Conservation (phyloP, 1,139 yeast genomes). For the Yamadazyma friedrichii region DNA sequence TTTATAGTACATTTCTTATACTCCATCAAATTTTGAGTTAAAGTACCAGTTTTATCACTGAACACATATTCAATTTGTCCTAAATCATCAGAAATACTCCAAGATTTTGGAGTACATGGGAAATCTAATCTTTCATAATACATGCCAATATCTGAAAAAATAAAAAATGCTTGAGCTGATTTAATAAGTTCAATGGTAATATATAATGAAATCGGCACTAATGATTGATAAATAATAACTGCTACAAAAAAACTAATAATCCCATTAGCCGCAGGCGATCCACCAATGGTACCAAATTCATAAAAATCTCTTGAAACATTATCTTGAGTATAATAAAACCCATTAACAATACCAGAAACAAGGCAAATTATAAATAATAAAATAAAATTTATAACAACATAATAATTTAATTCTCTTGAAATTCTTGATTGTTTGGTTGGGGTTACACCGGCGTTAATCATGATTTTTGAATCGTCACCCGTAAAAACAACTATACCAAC, state of each 20-base stretch:
- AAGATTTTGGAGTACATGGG: slow-evolving; percentile 61
- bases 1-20: slow-evolving; percentile 58
- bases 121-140: slow-evolving; percentile 52
- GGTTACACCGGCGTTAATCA: slow-evolving; percentile 57
- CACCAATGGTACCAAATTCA: slow-evolving; percentile 53
- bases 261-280: slow-evolving; percentile 51
- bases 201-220: slow-evolving; percentile 60
- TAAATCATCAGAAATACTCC: slow-evolving; percentile 63
- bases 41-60: slow-evolving; percentile 62
- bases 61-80: slow-evolving; percentile 65
- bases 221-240: slow-evolving; percentile 53
- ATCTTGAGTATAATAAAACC: slow-evolving; percentile 40
- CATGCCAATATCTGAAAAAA: slow-evolving; percentile 51
- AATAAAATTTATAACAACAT: slow-evolving; percentile 47
- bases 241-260: slow-evolving; percentile 51
- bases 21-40: slow-evolving; percentile 62
- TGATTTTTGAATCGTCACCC: slow-evolving; percentile 55
- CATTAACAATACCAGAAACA: slow-evolving; percentile 52
- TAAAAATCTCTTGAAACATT: slow-evolving; percentile 40
- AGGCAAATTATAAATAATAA: slow-evolving; percentile 50
- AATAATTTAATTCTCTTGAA: slow-evolving; percentile 50
- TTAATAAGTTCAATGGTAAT: slow-evolving; percentile 60
- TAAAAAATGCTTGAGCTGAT: slow-evolving; percentile 57
- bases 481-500: slow-evolving; percentile 52
- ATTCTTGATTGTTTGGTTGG: slow-evolving; percentile 57